Conservation (phyloP, 2,329 filamentous ascomycete genomes). For the Fusarium denticulatum region DNA sequence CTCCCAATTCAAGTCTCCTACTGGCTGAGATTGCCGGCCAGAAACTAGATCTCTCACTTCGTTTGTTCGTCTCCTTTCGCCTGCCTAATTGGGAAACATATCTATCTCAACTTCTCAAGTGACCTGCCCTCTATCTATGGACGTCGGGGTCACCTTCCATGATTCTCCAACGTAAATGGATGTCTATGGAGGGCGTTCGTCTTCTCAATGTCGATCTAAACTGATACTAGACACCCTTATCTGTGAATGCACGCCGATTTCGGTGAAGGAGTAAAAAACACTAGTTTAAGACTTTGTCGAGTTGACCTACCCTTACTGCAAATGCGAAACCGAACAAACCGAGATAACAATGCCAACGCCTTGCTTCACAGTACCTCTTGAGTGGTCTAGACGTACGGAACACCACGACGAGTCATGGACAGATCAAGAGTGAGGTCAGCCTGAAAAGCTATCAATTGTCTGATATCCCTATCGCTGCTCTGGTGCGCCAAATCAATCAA, state of each 20-base stretch:
- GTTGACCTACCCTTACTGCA: neutral
- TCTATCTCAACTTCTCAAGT: conserved; percentile 15
- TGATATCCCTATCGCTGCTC: conserved; percentile 29
- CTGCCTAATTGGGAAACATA: conserved; percentile 30
- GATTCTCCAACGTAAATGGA: neutral
- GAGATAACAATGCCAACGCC: conserved; percentile 28
- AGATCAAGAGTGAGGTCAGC: conserved; percentile 5
- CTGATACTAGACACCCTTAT: neutral
- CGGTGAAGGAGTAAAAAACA: neutral
- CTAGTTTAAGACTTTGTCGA: neutral
- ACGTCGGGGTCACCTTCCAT: conserved; percentile 5
- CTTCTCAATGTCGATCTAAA: neutral
- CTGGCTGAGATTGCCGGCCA: conserved; percentile 22
- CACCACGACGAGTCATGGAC: neutral
- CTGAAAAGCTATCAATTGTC: conserved; percentile 24
- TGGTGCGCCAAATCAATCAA: conserved; percentile 34
- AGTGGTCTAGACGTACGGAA: neutral
- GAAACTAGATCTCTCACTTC: conserved; percentile 8
- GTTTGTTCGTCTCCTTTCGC: conserved; percentile 26
- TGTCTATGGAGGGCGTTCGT: conserved; percentile 4
- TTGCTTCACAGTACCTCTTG: conserved; percentile 16
- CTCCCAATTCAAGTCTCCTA: conserved; percentile 29
- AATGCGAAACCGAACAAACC: conserved; percentile 7
- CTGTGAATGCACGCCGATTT: conserved; percentile 11
- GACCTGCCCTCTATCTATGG: conserved; percentile 3